These are phyloP conservation scores for Capsicum rhomboideum DNA, from an alignment of 257 asterid genomes.

Conservation along the genomic window DNA sequence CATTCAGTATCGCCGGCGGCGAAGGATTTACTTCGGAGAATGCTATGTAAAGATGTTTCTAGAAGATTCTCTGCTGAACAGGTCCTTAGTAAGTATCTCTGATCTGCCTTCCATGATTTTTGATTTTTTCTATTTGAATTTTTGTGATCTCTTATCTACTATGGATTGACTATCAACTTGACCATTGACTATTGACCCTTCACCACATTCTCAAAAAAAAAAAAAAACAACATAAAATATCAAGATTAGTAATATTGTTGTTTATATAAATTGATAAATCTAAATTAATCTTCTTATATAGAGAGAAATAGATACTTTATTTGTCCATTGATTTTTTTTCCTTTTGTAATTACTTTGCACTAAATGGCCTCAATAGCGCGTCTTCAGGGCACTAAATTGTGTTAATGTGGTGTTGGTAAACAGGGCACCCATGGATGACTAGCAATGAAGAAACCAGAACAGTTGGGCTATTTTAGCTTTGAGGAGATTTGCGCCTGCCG, in stretches of 20 bases:
- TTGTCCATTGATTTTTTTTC: not conserved
- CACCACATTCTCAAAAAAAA: not conserved
- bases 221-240: no score
- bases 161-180: not conserved
- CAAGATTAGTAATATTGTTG: not conserved
- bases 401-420: not conserved
- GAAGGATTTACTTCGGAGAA: conserved; percentile 28
- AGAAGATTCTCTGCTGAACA: conserved; percentile 31
- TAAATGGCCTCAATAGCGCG: no score
- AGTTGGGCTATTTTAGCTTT: not conserved
- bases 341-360: no score
- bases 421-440: conserved; percentile 17
- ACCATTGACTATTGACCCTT: no score
- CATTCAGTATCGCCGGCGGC: conserved; percentile 21
- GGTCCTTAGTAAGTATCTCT: conserved; percentile 22
- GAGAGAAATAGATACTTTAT: not conserved
- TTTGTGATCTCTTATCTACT: not conserved
- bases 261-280: not conserved
- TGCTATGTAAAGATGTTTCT: conserved; percentile 25
- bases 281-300: no score
- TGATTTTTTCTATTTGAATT: not conserved
- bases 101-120: not conserved
- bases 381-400: no score
- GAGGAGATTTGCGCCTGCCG: not conserved
- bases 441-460: conserved; percentile 3